Evolutionary conservation across 495 filamentous ascomycete species (phyloP).

Genomic region (Hypoxylon rickii): DNA sequence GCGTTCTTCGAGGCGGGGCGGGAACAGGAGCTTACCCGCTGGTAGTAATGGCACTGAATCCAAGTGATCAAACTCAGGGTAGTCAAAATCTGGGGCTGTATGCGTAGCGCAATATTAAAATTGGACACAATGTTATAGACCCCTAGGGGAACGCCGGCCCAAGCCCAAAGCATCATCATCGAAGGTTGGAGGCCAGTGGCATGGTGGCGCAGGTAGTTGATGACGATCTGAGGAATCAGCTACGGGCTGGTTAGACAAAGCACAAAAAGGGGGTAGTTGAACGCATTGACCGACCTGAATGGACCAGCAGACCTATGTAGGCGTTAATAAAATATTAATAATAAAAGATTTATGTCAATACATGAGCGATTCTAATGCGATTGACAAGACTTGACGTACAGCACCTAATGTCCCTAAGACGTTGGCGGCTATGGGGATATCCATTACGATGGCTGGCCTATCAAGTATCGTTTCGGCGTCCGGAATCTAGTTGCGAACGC

Average conservation of each 20-base stretch:
- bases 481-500: too few relatives aligned
- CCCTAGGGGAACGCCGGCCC: background rate
- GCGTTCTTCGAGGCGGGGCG: background rate
- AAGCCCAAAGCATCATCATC: background rate
- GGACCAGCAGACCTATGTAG: background rate
- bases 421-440: too few relatives aligned
- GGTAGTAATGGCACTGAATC: background rate
- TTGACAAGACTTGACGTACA: too few relatives aligned
- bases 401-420: too few relatives aligned
- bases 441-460: too few relatives aligned
- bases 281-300: background rate
- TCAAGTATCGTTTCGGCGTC: too few relatives aligned
- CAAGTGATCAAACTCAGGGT: background rate
- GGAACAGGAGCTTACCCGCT: background rate
- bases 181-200: background rate
- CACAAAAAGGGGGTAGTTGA: background rate
- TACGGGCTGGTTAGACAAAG: background rate
- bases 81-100: background rate
- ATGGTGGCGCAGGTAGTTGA: background rate
- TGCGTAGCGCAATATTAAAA: background rate
- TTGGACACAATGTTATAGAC: background rate
- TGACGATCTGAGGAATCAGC: background rate
- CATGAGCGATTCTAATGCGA: too few relatives aligned
- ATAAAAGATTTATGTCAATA: too few relatives aligned
- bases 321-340: too few relatives aligned